A percentile compares a stretch with the other conserved stretches of the same genome.
phyloP scores from a whole-genome alignment of 441 rosid species.

The Biscutella laevigata region DNA sequence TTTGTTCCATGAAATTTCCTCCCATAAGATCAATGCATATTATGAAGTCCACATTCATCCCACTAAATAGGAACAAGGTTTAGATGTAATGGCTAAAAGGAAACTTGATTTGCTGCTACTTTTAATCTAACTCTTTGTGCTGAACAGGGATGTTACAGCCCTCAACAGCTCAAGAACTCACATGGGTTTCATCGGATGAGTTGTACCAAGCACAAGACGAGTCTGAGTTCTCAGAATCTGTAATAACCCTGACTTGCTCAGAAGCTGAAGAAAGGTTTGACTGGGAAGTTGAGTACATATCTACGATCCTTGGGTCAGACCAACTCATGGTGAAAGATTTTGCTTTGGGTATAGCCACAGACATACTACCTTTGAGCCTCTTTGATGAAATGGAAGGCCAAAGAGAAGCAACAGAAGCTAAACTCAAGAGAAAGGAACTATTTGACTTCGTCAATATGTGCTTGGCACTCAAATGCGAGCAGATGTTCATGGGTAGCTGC shows the following conservation, averaged over 20 bases:
- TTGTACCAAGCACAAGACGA: constrained; percentile 28
- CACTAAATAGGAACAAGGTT: not conserved
- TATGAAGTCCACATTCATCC: constrained; percentile 1
- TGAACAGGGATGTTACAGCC: constrained; percentile 32
- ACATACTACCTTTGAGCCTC: constrained; percentile 28
- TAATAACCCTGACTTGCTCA: constrained; percentile 24
- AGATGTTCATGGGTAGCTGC: constrained; percentile 34
- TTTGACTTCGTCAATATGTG: constrained; percentile 55
- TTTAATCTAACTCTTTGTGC: constrained; percentile 1
- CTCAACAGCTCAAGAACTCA: constrained; percentile 20
- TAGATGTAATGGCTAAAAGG: not conserved
- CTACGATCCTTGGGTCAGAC: constrained; percentile 30
- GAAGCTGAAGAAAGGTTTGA: constrained; percentile 26
- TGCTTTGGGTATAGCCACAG: constrained; percentile 28
- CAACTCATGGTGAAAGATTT: constrained; percentile 39
- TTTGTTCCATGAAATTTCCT: not conserved
- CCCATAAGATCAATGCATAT: not conserved
- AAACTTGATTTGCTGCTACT: constrained; percentile 4
- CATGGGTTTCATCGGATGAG: constrained; percentile 23
- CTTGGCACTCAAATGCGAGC: constrained; percentile 32
- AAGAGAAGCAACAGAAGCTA: constrained; percentile 29
- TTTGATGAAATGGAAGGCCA: constrained; percentile 34
- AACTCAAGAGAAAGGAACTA: constrained; percentile 41
- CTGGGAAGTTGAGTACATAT: constrained; percentile 62
- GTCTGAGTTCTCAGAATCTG: constrained; percentile 43